Evolutionary conservation across 352 stramenopile genomes (phyloP), one percentile per base, ranked within the genome.

Genomic region (Globisporangium okanoganense): DNA sequence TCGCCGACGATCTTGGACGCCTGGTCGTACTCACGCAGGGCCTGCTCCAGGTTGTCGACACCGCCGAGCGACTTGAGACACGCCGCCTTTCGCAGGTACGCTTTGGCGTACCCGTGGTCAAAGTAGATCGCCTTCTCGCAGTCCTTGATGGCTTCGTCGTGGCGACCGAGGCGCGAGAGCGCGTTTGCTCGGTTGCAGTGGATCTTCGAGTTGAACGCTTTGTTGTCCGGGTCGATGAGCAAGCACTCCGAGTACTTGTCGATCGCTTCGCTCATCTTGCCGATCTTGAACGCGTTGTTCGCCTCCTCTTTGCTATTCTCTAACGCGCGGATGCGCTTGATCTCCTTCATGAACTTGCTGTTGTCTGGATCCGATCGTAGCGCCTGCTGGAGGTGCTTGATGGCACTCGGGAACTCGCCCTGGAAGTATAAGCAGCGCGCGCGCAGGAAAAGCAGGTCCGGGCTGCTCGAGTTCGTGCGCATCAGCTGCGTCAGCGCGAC

Each of bases 161-260:
- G 82, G 61, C 90, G 72, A 20, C 80, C 73, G 33, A 98, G 64
- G 45, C 92, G 89, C 20, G 86, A 88, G 31, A 94, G 69, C 27
- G 88, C 86, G 44, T 90, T 95, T 25, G 90, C 94, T 22, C 93
- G 85, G 72, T 98, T 98, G 73, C 87, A 97, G 69, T 97, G 82
- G 52, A 98, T 85, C 78, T 97, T 98, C 27, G 93, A 88, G 73
- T 96, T 97, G 69, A 96, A 97, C 18, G 78, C 67, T 67, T 97
- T 97, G 74, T 97, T 97, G 35, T 78, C 71, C 25, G 85, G 87
- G 67, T 97, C 90, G 50, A 98, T 87, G 35, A 83, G 71, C 12
- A 98, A 64, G 43, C 85, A 94, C 56, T 91, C 73, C 16, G 83
- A 81, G 74, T 97, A 98, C 69, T 86, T 87, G 31, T 94, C 77